phyloP scores from a whole-genome alignment of 1,284 basidiomycete species.

The Mycosarcoma mackinlayi region DNA sequence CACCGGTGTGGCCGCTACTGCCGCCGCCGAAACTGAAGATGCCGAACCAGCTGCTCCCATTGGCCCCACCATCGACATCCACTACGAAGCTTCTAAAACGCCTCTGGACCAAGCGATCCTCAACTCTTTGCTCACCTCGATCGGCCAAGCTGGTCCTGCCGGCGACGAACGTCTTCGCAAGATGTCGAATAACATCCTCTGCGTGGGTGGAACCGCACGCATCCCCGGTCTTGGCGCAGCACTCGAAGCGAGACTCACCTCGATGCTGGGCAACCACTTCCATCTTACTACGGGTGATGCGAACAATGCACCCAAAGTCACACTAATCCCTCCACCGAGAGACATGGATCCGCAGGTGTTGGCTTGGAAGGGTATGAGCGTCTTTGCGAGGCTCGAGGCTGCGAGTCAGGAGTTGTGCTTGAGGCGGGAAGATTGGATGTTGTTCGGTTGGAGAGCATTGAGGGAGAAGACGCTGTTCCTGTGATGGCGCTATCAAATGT shows the following conservation, averaged over 20 bases:
- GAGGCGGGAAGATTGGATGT: conserved; percentile 83
- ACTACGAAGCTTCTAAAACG: conserved; percentile 86
- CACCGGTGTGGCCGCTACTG: not conserved
- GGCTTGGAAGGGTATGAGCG: conserved; percentile 95
- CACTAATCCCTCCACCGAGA: conserved; percentile 89
- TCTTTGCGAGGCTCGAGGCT: conserved; percentile 89
- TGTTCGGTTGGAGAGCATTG: conserved; percentile 71
- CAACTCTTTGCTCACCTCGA: conserved; percentile 75
- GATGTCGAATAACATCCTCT: conserved; percentile 86
- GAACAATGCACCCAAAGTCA: conserved; percentile 71
- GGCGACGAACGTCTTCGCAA: conserved; percentile 90
- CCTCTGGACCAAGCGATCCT: conserved; percentile 94
- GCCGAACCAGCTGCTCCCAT: conserved; percentile 4
- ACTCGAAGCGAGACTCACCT: conserved; percentile 54
- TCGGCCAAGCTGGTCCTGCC: conserved; percentile 42
- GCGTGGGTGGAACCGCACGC: conserved; percentile 82
- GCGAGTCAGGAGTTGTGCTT: conserved; percentile 86
- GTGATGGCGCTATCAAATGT: not conserved
- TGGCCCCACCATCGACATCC: conserved; percentile 75
- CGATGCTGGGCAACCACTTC: conserved; percentile 37
- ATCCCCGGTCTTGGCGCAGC: conserved; percentile 68
- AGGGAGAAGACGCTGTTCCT: conserved; percentile 69
- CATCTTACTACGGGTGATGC: conserved; percentile 33
- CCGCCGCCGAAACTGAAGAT: not conserved
- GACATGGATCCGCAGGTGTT: conserved; percentile 89